Percentiles rank a stretch among this genome's conserved stretches.
phyloP scores from a whole-genome alignment of 768 basidiomycete species.

The Rhizopogon salebrosus region DNA sequence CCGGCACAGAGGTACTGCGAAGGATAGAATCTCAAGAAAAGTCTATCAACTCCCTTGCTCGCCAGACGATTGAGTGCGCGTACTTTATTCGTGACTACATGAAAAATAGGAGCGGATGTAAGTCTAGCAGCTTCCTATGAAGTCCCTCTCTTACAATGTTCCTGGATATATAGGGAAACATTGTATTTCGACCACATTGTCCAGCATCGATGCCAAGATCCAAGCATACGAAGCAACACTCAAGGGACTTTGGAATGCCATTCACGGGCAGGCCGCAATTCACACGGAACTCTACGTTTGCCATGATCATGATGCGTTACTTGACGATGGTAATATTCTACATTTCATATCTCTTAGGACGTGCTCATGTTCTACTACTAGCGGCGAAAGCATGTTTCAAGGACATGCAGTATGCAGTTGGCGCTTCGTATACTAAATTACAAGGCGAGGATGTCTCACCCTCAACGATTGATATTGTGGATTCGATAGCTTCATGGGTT shows the following conservation, averaged over 20 bases:
- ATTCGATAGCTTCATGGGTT: conserved; percentile 16
- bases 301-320: background rate
- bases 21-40: conserved; percentile 3
- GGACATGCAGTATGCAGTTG: conserved; percentile 14
- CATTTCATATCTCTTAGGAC: background rate
- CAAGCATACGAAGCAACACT: background rate
- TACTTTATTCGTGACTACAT: conserved; percentile 26
- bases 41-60: conserved; percentile 8
- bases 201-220: background rate
- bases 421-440: conserved; percentile 20
- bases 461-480: conserved; percentile 7
- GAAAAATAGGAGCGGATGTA: conserved; percentile 15
- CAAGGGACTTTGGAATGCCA: background rate
- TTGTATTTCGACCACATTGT: background rate
- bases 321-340: background rate
- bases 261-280: conserved; percentile 1
- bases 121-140: background rate
- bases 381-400: conserved; percentile 9
- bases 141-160: background rate
- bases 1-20: conserved; percentile 1
- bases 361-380: background rate
- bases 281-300: background rate
- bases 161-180: background rate
- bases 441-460: conserved; percentile 6
- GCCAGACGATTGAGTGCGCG: conserved; percentile 24